phyloP scores from a whole-genome alignment of 2,329 filamentous ascomycete genomes.

The Talaromyces sp. region DNA sequence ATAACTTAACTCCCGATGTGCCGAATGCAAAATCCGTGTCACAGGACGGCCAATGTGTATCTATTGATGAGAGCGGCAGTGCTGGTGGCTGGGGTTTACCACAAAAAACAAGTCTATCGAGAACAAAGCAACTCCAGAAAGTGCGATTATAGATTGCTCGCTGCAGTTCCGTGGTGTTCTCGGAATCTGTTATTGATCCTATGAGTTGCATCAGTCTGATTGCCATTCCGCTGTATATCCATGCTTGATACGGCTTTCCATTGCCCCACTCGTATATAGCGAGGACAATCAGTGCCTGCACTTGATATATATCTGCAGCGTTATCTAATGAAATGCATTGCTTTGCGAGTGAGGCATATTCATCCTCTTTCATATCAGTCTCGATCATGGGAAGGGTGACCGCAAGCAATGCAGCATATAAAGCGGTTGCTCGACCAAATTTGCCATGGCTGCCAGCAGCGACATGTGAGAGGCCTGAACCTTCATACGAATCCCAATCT shows the following conservation, averaged over 20 bases:
- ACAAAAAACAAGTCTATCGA: conserved; percentile 44
- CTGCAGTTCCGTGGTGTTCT: conserved; percentile 22
- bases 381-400: not conserved
- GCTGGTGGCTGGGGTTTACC: conserved; percentile 32
- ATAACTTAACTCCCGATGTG: not conserved
- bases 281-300: conserved; percentile 39
- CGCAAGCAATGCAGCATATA: conserved; percentile 4
- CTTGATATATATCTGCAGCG: conserved; percentile 31
- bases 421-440: conserved; percentile 11
- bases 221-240: conserved; percentile 41
- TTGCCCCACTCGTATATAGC: conserved; percentile 42
- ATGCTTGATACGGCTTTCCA: conserved; percentile 41
- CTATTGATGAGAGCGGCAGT: conserved; percentile 19
- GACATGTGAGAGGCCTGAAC: no score
- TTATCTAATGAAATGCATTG: conserved; percentile 16
- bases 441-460: conserved; percentile 12
- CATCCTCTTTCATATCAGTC: conserved; percentile 5
- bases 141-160: conserved; percentile 35
- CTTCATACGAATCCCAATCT: conserved; percentile 5
- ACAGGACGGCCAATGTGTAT: not conserved
- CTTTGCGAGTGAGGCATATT: conserved; percentile 17
- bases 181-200: conserved; percentile 21
- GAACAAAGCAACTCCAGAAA: conserved; percentile 45
- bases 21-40: conserved; percentile 38
- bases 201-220: conserved; percentile 39